Base-by-base conservation (phyloP, 495 filamentous ascomycete genomes). In the Aspergillus diversus region DNA sequence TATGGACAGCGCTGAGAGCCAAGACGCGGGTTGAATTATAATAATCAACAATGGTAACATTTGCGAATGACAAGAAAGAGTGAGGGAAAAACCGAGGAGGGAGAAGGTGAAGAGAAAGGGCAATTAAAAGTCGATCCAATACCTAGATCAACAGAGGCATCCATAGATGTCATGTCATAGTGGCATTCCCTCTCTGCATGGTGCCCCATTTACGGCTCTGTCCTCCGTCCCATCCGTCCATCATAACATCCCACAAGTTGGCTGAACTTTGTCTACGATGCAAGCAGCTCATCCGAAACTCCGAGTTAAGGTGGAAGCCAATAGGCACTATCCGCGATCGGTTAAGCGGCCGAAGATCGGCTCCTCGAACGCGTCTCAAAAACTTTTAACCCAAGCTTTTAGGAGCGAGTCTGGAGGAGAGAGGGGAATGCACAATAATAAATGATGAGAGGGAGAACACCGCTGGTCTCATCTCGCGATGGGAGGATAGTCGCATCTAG, bases 361-460 rank as follows among this genome's bases (percentile, higher is more conserved):
- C 63, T 65, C 47, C 58, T 61, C 59, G 58, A 65, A 61, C 52
- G 39, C 59, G 63, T 61, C 50, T 61, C 63, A 65, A 16, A 54
- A 33, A 34, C 50, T 47, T 57, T 57, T 27, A 46, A 32, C 47
- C 57, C 57, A 51, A 47, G 17, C 46, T 53, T 27, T 33, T 2
- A 54, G 51, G 51, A 54, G 4, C 7, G 17, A 33, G 16, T 3
- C 6, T 58, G 47, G 47, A 7, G 15, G 7, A 49, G 47, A 27
- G 13, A 7, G 3, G 3, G 21, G 17, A 49, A 49, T 13, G 47
- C n/a, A 17, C n/a, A 21, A 31, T 17, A 27, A 27, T 17, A 17
- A 17, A 21, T 17, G 21, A n/a, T 17, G 13, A 15, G 8, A 16
- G 17, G 15, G 15, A 49, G 46, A 49, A 31, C 21, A 27, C 21